Evolutionary conservation across 306 rosid species (phyloP), one percentile per base, ranked within the genome.

Genomic region (Corylus heterophylla): DNA sequence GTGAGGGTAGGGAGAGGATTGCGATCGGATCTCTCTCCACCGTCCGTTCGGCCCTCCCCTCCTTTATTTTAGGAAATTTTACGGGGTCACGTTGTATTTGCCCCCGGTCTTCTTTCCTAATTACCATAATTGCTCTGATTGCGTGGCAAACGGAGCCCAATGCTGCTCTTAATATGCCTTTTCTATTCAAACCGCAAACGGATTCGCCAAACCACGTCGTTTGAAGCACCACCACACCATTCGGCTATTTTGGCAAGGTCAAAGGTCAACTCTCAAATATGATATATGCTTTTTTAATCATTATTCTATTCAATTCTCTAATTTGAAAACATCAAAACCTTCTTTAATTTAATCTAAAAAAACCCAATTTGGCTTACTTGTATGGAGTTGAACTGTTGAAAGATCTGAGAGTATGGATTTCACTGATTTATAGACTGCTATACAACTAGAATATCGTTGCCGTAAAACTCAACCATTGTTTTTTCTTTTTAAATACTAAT

Each of bases 61-160:
- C 91, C 93, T 48, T 82, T 14, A n/a, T 84, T 84, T 82, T 82
- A 80, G 93, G 85, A 55, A 54, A 54, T 39, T 45, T 64, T 51
- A 47, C 13, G 11, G 7, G 12, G 73, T 74, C 68, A 66, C 54
- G 44, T 79, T 1, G 0, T 5, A 0, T 58, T 39, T 51, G 7
- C 25, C 80, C 86, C 25, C 52, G 22, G 16, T 74, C 72, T 52
- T 69, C 52, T 70, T 31, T 42, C 47, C 10, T 10, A 7, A 78
- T 79, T 56, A 69, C 86, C 37, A 59, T 42, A 20, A 64, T 73
- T 25, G 22, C 79, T 56, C 76, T 20, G n/a, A 37, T 72, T 63
- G 50, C 45, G 45, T 42, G 45, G 45, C 45, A 42, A 42, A 42
- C 45, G 45, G 45, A 42, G 45, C 45, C 45, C 45, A 6, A 42